Conservation (phyloP, 345 rosid species). For the Euphorbia pulcherrima region DNA sequence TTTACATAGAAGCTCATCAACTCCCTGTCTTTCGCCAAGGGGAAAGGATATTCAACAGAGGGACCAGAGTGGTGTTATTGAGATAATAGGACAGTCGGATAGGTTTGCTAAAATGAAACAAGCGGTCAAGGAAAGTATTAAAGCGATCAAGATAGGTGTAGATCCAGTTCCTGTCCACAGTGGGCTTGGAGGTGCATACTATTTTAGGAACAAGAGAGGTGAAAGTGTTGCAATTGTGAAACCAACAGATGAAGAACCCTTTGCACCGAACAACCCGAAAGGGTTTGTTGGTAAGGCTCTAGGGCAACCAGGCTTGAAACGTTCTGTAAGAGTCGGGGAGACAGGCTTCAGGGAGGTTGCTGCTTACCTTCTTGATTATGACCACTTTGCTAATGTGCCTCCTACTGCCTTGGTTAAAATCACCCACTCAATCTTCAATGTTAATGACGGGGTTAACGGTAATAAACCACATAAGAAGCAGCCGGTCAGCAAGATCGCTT, state of each 20-base stretch:
- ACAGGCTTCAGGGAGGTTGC: constrained; percentile 97
- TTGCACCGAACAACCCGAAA: constrained; percentile 97
- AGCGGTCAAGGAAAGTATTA: constrained; percentile 62
- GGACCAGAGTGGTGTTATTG: constrained; percentile 82
- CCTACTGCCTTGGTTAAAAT: constrained; percentile 95
- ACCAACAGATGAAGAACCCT: constrained; percentile 99
- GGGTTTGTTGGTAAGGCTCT: constrained; percentile 97
- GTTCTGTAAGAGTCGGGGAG: constrained; percentile 96
- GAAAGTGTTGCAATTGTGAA: constrained; percentile 88
- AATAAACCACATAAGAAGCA: constrained; percentile 56
- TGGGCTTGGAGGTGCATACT: constrained; percentile 97
- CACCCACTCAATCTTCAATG: constrained; percentile 83
- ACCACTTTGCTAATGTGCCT: constrained; percentile 84
- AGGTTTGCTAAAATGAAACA: constrained; percentile 44
- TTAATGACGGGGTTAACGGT: constrained; percentile 75
- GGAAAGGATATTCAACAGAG: constrained; percentile 76
- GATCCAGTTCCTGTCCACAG: constrained; percentile 71
- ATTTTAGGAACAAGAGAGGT: constrained; percentile 66
- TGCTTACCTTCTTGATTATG: constrained; percentile 87
- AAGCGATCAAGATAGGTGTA: constrained; percentile 82
- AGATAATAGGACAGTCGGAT: constrained; percentile 69
- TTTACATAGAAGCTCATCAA: constrained; percentile 88
- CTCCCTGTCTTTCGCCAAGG: constrained; percentile 94
- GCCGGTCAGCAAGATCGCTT: constrained; percentile 89
- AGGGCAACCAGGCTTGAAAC: constrained; percentile 92